These are phyloP conservation scores for Metschnikowia cubensis DNA, from an alignment of 805 yeast genomes.

Conservation along the genomic window DNA sequence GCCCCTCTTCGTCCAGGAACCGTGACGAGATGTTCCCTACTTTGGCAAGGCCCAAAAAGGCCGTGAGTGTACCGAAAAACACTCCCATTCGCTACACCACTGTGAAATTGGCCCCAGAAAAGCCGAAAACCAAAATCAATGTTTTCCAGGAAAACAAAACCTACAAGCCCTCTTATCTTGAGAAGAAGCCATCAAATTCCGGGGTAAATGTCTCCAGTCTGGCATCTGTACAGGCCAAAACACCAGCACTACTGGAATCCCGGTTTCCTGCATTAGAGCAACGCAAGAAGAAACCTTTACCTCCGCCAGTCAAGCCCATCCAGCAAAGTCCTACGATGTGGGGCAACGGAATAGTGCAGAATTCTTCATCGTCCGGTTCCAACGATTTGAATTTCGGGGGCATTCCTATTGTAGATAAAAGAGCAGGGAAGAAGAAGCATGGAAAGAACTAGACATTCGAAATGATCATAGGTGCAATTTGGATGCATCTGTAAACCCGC, in stretches of 20 bases:
- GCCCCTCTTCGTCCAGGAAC: slow-evolving; percentile 5
- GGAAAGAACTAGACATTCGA: background rate
- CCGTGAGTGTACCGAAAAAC: slow-evolving; percentile 13
- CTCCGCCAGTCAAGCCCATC: slow-evolving; percentile 60
- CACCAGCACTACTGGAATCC: slow-evolving; percentile 18
- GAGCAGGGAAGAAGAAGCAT: slow-evolving; percentile 15
- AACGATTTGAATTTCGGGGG: slow-evolving; percentile 14
- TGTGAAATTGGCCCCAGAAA: slow-evolving; percentile 22
- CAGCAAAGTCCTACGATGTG: slow-evolving; percentile 12
- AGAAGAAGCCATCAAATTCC: slow-evolving; percentile 31
- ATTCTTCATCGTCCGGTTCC: slow-evolving; percentile 6
- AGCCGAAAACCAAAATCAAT: slow-evolving; percentile 12
- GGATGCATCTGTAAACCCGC: too few relatives aligned
- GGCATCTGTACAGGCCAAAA: slow-evolving; percentile 22
- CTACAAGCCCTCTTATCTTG: slow-evolving; percentile 33
- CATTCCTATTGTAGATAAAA: slow-evolving; percentile 17
- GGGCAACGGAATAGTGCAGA: slow-evolving; percentile 14
- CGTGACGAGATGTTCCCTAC: slow-evolving; percentile 32
- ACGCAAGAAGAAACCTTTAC: slow-evolving; percentile 36
- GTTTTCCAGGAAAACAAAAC: slow-evolving; percentile 18
- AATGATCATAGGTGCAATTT: background rate
- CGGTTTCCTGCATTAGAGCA: slow-evolving; percentile 47
- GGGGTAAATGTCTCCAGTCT: slow-evolving; percentile 13
- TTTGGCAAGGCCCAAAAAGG: slow-evolving; percentile 27
- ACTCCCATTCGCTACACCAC: slow-evolving; percentile 36